Evolutionary conservation across 2,329 filamentous ascomycete species (phyloP).

Genomic region (Herpotrichia juniperi): DNA sequence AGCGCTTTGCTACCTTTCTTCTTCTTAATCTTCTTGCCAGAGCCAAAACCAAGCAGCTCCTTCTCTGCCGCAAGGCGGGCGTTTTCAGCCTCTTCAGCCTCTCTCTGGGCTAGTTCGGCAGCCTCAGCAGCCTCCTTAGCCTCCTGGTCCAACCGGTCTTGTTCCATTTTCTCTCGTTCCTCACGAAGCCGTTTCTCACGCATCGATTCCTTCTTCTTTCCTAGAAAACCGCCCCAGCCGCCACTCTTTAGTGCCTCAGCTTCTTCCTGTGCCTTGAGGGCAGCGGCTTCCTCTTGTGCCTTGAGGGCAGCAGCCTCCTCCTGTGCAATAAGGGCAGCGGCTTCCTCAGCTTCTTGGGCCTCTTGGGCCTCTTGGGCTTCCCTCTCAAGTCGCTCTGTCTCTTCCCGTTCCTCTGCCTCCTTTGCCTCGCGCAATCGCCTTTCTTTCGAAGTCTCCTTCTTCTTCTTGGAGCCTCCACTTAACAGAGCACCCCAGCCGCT

Average conservation of each 20-base stretch:
- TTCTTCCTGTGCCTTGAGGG: conserved; percentile 32
- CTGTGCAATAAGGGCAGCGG: background rate
- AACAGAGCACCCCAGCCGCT: background rate
- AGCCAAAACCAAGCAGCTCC: conserved; percentile 25
- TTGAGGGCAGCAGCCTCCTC: conserved; percentile 42
- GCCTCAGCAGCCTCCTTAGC: conserved; percentile 22
- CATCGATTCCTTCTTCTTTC: conserved; percentile 41
- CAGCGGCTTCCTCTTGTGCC: conserved; percentile 27
- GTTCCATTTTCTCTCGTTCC: conserved; percentile 34
- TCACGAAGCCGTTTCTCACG: conserved; percentile 41
- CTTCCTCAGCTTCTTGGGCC: conserved; percentile 3
- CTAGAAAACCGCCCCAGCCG: conserved; percentile 22
- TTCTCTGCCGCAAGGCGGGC: conserved; percentile 26
- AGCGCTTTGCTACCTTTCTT: conserved; percentile 36
- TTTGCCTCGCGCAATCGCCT: conserved; percentile 34
- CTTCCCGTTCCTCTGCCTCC: conserved; percentile 14
- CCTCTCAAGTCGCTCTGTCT: conserved; percentile 24
- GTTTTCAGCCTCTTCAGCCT: conserved; percentile 20
- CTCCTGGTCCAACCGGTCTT: conserved; percentile 30
- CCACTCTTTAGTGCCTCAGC: conserved; percentile 35
- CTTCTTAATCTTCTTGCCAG: conserved; percentile 43
- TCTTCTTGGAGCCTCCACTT: conserved; percentile 18
- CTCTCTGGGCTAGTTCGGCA: conserved; percentile 13
- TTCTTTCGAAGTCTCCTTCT: conserved; percentile 44
- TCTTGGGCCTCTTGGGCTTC: conserved; percentile 6